phyloP scores from a whole-genome alignment of 805 yeast genomes.

The Hemisphaericaspora nanyangensis region DNA sequence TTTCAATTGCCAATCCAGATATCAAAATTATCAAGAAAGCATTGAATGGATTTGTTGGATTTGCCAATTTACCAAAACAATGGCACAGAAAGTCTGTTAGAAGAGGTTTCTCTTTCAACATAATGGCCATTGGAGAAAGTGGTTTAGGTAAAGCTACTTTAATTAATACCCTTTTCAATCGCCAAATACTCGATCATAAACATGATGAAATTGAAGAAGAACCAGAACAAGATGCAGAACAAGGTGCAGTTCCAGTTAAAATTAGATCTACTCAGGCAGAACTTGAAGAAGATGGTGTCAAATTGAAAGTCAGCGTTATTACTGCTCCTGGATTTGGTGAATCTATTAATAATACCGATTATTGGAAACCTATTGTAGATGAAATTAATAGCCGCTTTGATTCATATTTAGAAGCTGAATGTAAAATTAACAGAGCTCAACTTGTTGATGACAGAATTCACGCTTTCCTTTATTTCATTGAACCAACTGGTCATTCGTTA shows the following conservation, averaged over 20 bases:
- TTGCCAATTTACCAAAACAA: constrained; percentile 96
- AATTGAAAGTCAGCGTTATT: constrained; percentile 75
- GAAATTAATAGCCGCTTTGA: constrained; percentile 87
- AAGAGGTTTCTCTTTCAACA: constrained; percentile 83
- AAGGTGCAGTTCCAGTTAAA: constrained; percentile 18
- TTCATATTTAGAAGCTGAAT: constrained; percentile 84
- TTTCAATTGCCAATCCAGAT: constrained; percentile 17
- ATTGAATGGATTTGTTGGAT: constrained; percentile 90
- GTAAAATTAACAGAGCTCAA: constrained; percentile 68
- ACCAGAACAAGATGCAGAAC: constrained; percentile 12
- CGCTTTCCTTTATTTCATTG: constrained; percentile 89
- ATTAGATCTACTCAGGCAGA: constrained; percentile 25
- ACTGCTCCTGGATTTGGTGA: constrained; percentile 96
- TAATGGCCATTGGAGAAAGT: constrained; percentile 86
- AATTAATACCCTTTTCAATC: constrained; percentile 78
- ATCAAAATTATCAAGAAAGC: constrained; percentile 74
- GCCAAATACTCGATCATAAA: constrained; percentile 25
- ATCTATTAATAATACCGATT: constrained; percentile 59
- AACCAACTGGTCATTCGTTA: constrained; percentile 94
- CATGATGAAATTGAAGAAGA: constrained; percentile 15
- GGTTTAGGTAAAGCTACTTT: constrained; percentile 94
- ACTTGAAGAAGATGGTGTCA: constrained; percentile 90
- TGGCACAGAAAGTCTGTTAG: constrained; percentile 94
- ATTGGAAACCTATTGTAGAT: constrained; percentile 88
- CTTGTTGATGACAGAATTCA: constrained; percentile 83